Evolutionary conservation across 177 flowering plant genomes (phyloP).

Genomic region (Tripterygium wilfordii): DNA sequence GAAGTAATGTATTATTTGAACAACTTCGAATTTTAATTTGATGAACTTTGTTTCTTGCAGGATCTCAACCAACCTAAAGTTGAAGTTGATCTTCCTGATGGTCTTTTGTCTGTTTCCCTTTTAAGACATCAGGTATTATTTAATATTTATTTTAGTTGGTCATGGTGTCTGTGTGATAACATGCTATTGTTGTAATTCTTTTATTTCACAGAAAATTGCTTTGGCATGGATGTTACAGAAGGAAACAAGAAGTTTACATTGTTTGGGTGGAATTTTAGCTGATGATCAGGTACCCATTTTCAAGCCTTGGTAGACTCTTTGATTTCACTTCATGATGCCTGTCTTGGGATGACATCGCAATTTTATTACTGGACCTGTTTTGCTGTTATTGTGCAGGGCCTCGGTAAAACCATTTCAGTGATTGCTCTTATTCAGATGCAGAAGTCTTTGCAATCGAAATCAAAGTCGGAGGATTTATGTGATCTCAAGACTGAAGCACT

Average conservation of each 20-base stretch:
- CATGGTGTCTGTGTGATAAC: conserved; percentile 3
- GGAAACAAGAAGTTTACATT: conserved; percentile 63
- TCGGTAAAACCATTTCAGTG: conserved; percentile 90
- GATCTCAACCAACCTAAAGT: conserved; percentile 72
- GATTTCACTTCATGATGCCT: background rate
- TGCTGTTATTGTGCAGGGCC: conserved; percentile 59
- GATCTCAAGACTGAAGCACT: conserved; percentile 49
- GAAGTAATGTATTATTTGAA: background rate
- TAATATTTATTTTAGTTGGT: background rate
- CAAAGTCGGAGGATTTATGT: conserved; percentile 23
- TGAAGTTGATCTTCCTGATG: conserved; percentile 66
- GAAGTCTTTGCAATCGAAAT: conserved; percentile 35
- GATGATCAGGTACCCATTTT: conserved; percentile 80
- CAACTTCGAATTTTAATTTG: background rate
- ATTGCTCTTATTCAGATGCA: conserved; percentile 89
- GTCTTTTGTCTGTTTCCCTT: conserved; percentile 74
- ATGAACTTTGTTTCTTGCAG: conserved; percentile 30
- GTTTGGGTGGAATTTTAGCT: conserved; percentile 93
- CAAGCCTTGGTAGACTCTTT: background rate
- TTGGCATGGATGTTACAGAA: conserved; percentile 92
- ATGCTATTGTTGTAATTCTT: background rate
- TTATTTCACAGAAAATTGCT: conserved; percentile 73
- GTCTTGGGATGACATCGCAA: conserved; percentile 1
- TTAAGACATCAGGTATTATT: conserved; percentile 80
- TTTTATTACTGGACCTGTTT: conserved; percentile 8